These are phyloP conservation scores for Rhizopogon vinicolor DNA, from an alignment of 768 basidiomycete genomes.

Conservation along the genomic window DNA sequence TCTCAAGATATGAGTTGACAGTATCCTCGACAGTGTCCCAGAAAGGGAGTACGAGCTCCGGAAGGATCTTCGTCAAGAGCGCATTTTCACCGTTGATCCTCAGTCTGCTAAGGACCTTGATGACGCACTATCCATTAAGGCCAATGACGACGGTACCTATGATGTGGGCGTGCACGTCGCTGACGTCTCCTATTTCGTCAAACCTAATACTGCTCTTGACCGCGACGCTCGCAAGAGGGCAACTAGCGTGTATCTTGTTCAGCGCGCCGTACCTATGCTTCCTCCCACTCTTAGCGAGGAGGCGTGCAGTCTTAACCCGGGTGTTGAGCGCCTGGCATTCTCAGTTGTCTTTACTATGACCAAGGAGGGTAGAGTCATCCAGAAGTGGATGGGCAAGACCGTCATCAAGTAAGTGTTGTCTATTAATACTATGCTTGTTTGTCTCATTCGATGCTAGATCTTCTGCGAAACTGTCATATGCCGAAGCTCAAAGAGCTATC, in stretches of 20 bases:
- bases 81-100: constrained; percentile 94
- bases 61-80: constrained; percentile 79
- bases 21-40: constrained; percentile 54
- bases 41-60: constrained; percentile 86
- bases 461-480: constrained; percentile 79
- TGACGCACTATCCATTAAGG: constrained; percentile 87
- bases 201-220: constrained; percentile 94
- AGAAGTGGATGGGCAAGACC: constrained; percentile 92
- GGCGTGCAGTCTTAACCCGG: constrained; percentile 87
- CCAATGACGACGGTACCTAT: constrained; percentile 88
- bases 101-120: constrained; percentile 87
- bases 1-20: constrained; percentile 8
- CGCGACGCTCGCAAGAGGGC: constrained; percentile 97
- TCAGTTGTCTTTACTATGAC: constrained; percentile 85
- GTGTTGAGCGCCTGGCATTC: constrained; percentile 87
- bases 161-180: constrained; percentile 95
- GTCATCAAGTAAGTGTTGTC: constrained; percentile 67
- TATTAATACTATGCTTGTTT: neutral
- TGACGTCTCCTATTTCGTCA: constrained; percentile 94
- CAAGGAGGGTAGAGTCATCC: constrained; percentile 72
- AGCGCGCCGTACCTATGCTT: constrained; percentile 95
- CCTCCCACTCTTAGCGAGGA: constrained; percentile 92
- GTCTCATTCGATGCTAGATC: constrained; percentile 49
- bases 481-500: constrained; percentile 77
- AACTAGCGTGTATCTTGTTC: constrained; percentile 95